Evolutionary conservation across 2,329 filamentous ascomycete species (phyloP).

Genomic region (Apiospora koreana): DNA sequence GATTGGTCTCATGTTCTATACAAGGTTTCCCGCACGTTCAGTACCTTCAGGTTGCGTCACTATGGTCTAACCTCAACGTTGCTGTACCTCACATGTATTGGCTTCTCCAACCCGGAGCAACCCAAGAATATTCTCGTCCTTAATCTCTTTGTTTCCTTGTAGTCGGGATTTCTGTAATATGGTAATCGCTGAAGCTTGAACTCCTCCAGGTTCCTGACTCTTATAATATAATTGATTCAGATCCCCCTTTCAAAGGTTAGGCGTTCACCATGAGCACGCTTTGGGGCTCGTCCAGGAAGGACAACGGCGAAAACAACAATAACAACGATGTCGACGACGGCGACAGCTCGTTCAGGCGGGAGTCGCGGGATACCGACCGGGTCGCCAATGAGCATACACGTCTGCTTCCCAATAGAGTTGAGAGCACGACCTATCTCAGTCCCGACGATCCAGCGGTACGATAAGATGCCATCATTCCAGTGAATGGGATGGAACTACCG

Average conservation of each 20-base stretch:
- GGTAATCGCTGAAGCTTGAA: neutral
- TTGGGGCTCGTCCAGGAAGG: conserved; percentile 27
- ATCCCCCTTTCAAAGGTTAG: neutral
- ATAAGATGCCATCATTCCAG: conserved; percentile 26
- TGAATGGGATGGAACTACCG: neutral
- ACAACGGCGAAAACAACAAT: conserved; percentile 19
- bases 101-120: neutral
- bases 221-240: neutral
- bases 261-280: conserved; percentile 28
- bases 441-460: conserved; percentile 78
- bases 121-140: neutral
- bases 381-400: conserved; percentile 58
- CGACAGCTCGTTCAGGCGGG: conserved; percentile 17
- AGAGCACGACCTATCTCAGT: conserved; percentile 64
- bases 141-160: neutral
- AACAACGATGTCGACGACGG: conserved; percentile 14
- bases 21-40: neutral
- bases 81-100: neutral
- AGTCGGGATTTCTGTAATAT: neutral
- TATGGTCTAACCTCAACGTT: neutral
- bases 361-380: conserved; percentile 25
- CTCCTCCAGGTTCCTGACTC: neutral
- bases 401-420: conserved; percentile 68
- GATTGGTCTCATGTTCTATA: neutral
- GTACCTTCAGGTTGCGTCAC: conserved; percentile 4